These are phyloP conservation scores for Chloranthus sessilifolius DNA, from an alignment of 164 flowering plant species.

Conservation along the genomic window DNA sequence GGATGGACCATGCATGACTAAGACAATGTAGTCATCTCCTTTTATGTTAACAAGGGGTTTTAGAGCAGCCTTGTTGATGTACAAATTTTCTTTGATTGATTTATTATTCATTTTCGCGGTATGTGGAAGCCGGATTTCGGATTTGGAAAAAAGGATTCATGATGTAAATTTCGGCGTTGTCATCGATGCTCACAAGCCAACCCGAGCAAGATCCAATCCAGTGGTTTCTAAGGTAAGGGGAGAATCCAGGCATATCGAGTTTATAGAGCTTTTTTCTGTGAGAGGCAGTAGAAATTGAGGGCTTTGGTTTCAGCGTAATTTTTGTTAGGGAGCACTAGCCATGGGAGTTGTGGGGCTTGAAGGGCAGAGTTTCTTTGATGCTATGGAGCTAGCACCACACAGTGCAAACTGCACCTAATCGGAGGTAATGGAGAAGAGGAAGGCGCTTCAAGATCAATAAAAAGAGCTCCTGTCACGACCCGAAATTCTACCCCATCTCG, in stretches of 20 bases:
- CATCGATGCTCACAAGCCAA: too few relatives aligned
- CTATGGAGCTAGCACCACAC: background rate
- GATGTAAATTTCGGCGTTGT: too few relatives aligned
- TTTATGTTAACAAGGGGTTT: too few relatives aligned
- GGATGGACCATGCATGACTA: too few relatives aligned
- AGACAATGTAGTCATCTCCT: too few relatives aligned
- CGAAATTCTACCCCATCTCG: too few relatives aligned
- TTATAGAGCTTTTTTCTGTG: background rate
- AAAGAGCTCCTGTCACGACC: background rate
- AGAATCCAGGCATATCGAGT: background rate
- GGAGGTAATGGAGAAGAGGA: background rate
- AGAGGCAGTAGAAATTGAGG: background rate
- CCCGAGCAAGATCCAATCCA: background rate
- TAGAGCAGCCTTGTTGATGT: too few relatives aligned
- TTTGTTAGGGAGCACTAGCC: background rate
- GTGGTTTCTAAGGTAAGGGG: background rate
- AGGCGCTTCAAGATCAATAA: background rate
- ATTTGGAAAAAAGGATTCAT: background rate
- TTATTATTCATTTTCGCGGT: too few relatives aligned
- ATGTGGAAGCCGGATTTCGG: too few relatives aligned
- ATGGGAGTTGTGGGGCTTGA: background rate
- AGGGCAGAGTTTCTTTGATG: background rate
- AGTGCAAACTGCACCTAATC: background rate
- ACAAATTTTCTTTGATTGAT: too few relatives aligned
- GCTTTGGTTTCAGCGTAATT: too few relatives aligned